Evolutionary conservation across 1,284 basidiomycete genomes (phyloP).

Genomic region (Fomitiporia mediterranea): DNA sequence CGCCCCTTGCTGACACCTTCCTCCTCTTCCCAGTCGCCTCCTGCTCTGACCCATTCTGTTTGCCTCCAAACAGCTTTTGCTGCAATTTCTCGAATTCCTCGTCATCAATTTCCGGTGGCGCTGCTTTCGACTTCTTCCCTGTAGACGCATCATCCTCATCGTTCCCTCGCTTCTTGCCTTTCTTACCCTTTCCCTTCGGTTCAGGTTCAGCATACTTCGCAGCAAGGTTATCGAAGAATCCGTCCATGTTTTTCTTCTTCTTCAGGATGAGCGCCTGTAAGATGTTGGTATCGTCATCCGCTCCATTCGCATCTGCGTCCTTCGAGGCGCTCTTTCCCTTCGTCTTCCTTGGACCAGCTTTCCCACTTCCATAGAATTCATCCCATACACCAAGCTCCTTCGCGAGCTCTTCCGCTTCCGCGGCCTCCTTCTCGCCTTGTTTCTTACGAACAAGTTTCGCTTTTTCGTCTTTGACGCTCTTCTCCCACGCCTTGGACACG

Average conservation of each 20-base stretch:
- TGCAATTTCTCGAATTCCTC: slow-evolving; percentile 64
- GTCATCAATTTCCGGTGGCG: slow-evolving; percentile 59
- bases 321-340: slow-evolving; percentile 54
- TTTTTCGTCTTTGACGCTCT: slow-evolving; percentile 71
- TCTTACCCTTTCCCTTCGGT: slow-evolving; percentile 35
- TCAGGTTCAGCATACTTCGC: slow-evolving; percentile 69
- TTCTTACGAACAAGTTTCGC: slow-evolving; percentile 69
- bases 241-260: slow-evolving; percentile 65
- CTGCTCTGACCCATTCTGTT: slow-evolving; percentile 31
- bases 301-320: slow-evolving; percentile 26
- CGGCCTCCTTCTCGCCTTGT: slow-evolving; percentile 72
- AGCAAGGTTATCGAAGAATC: slow-evolving; percentile 74
- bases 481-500: slow-evolving; percentile 61
- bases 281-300: slow-evolving; percentile 53
- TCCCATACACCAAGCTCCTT: slow-evolving; percentile 92
- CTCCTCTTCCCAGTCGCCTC: slow-evolving; percentile 25
- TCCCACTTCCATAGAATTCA: slow-evolving; percentile 86
- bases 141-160: slow-evolving; percentile 35
- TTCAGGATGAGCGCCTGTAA: slow-evolving; percentile 82
- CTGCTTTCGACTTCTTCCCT: slow-evolving; percentile 45
- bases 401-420: slow-evolving; percentile 81
- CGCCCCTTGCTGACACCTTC: background rate
- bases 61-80: slow-evolving; percentile 46
- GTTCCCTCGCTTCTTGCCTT: slow-evolving; percentile 54
- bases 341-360: slow-evolving; percentile 56